Evolutionary conservation across 352 stramenopile genomes (phyloP).

Genomic region (Globisporangium okanoganense): DNA sequence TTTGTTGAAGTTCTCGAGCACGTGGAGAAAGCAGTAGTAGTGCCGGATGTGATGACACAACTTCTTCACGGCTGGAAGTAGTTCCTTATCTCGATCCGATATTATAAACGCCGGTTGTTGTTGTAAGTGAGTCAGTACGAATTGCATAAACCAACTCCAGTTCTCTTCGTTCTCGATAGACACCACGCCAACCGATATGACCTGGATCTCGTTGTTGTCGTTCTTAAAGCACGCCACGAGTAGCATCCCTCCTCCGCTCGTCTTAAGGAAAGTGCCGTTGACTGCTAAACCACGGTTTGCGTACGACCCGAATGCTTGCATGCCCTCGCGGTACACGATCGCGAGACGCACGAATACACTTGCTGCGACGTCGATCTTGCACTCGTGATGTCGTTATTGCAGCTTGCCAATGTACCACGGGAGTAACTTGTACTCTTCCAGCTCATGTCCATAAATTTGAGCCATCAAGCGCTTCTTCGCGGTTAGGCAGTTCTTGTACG

Average conservation of each 20-base stretch:
- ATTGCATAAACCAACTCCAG: not conserved
- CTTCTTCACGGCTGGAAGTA: not conserved
- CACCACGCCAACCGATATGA: not conserved
- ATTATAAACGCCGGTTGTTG: not conserved
- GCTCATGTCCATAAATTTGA: too few species aligned
- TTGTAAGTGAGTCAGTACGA: not conserved
- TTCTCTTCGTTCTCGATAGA: constrained; percentile 1
- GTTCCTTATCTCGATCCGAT: not conserved
- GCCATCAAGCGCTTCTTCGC: too few species aligned
- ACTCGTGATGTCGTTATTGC: too few species aligned
- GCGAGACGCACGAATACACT: too few species aligned
- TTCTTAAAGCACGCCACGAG: constrained; percentile 10
- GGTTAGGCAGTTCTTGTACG: too few species aligned
- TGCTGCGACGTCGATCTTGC: too few species aligned
- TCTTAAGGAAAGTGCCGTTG: too few species aligned
- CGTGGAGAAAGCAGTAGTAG: constrained; percentile 12
- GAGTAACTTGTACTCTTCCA: too few species aligned
- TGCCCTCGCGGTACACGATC: too few species aligned
- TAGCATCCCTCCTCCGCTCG: not conserved
- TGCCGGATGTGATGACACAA: not conserved
- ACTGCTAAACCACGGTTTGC: too few species aligned
- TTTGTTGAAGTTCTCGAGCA: constrained; percentile 16
- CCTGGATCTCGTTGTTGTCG: constrained; percentile 6
- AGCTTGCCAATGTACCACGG: too few species aligned
- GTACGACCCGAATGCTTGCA: too few species aligned